phyloP scores from a whole-genome alignment of 169 alveolate species.

The Plasmodium knowlesi region DNA sequence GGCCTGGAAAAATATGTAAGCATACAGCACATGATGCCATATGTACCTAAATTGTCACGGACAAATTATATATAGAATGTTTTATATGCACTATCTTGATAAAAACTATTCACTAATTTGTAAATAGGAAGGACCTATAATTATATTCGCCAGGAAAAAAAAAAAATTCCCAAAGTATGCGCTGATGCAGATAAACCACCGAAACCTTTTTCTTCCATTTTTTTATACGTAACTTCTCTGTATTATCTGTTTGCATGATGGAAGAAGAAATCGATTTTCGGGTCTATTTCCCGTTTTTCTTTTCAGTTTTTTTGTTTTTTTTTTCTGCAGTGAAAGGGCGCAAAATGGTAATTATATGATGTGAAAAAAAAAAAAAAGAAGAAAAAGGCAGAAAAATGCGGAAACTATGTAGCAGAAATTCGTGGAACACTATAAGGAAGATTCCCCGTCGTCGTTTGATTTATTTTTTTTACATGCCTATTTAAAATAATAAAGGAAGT shows the following conservation, averaged over 20 bases:
- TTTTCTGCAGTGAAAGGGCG: neutral
- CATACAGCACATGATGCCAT: neutral
- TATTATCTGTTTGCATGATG: neutral
- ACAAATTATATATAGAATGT: neutral
- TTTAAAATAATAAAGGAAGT: neutral
- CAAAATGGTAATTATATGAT: neutral
- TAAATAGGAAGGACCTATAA: neutral
- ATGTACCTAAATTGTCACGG: neutral
- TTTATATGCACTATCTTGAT: neutral
- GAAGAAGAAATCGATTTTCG: neutral
- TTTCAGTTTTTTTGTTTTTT: neutral
- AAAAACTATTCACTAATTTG: neutral
- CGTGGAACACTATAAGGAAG: neutral
- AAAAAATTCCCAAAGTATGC: neutral
- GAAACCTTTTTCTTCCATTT: neutral
- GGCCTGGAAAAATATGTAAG: neutral
- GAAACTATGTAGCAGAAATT: neutral
- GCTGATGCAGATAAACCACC: neutral
- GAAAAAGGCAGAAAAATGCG: neutral
- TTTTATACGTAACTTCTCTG: neutral
- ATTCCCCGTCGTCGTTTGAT: neutral
- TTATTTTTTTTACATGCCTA: neutral
- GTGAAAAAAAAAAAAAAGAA: neutral
- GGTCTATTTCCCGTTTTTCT: neutral
- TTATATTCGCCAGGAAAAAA: neutral